Base-by-base conservation (phyloP, 495 filamentous ascomycete species). In the Penicillium maclennaniae region DNA sequence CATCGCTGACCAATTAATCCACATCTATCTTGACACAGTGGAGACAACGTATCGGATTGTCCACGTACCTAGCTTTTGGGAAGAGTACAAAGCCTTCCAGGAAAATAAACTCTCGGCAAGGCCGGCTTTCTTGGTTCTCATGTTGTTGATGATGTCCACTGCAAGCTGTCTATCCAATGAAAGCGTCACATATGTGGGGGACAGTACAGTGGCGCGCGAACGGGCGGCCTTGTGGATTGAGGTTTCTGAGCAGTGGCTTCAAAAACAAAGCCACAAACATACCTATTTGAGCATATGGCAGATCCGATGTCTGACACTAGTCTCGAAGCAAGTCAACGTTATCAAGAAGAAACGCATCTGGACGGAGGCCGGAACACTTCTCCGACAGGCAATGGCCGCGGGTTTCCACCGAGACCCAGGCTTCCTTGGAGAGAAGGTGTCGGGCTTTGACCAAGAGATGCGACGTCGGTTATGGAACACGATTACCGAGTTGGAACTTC, bases 401-500 rank as follows among this genome's bases (percentile, higher is more conserved):
- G 78, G 78, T 4, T 61, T 83, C 6, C 79, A 85, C 56, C 79
- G 79, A 19, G 82, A 85, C 51, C 79, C 80, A 0, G 70, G 69
- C 45, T 62, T 79, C 14, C 54, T 65, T 3, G 47, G 48, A 15
- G 43, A 47, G 16, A 56, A 47, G 20, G 25, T 47, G 3, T 63
- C 78, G 2, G 23, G 69, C 0, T 64, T 84, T 23, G 74, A 79
- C 16, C 69, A 71, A 21, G 81, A 84, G 51, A 54, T 83, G 43
- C 69, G 81, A 9, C 69, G 82, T 34, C 64, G 82, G 26, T 53
- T 84, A 14, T 85, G 82, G 82, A 70, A 69, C 7, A 83, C 80
- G 3, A 76, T 85, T 10, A 54, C 78, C 6, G 82, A 85, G 45
- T 53, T 84, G 43, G 62, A 66, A 36, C 56, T 81, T 3, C 82